Base-by-base conservation (phyloP, 352 stramenopile species). In the Pythium dissimile region DNA sequence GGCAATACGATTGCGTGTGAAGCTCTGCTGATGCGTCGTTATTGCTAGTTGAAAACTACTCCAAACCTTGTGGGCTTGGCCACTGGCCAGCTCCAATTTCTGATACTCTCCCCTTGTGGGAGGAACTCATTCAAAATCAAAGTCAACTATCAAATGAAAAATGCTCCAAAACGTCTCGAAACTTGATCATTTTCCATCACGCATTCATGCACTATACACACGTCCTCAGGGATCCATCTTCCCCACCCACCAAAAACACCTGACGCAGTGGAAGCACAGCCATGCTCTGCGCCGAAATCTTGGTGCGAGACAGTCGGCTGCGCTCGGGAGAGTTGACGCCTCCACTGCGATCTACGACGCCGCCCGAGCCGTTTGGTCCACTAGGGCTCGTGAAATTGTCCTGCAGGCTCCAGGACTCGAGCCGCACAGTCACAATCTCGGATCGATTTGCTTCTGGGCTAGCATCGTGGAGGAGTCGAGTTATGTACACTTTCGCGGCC, bases 11-110 rank as follows among this genome's bases (percentile, higher is more conserved):
- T 87, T 86, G 86, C 81, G 82, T 86, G 84, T 95, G 86, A 95
- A 94, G 86, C 84, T 94, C 62, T 93, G 86, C 86, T 94, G 86
- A 95, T 92, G 82, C 84, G 85, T 95, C 86, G 86, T 95, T 84
- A 92, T 95, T 95, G 86, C 86, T 95, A 95, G 84, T 95, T 95
- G 86, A 93, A 95, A 95, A 95, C 86, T 95, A 95, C 81, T 95
- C 86, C 86, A 95, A 95, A 71, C 80, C 81, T 72, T 69, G 86
- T 95, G 84, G 76, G 78, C 81, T 88, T 78, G 59, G 82, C 86
- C 84, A 92, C 82, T 92, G 84, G 84, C 86, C 82, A 71, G 72
- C 76, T 83, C 83, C 86, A 95, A 94, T 95, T 95, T 95, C 84
- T 95, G 86, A 83, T 88, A 69, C 46, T 82, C 81, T 87, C 72